Percentiles rank a stretch among this genome's conserved stretches.
Evolutionary conservation across 2,329 filamentous ascomycete species (phyloP).

Genomic region (Scedosporium boydii): DNA sequence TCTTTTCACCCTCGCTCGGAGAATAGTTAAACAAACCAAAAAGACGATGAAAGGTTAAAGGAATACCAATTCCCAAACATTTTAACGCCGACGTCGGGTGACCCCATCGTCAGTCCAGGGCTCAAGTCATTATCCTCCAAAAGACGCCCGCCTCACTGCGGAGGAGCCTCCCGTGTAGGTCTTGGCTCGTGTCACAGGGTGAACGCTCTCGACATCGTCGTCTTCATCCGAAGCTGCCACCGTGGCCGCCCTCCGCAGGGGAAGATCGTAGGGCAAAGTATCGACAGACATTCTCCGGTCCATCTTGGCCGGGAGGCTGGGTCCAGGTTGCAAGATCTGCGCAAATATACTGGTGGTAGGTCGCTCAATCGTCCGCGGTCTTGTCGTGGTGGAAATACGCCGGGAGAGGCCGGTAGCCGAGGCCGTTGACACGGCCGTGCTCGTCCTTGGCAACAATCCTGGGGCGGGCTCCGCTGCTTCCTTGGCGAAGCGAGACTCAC

Average conservation of each 20-base stretch:
- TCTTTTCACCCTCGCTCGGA: neutral
- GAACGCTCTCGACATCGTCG: neutral
- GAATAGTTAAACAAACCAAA: neutral
- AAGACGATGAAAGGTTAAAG: neutral
- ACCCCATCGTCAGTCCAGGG: neutral
- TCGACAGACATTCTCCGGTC: slow-evolving; percentile 8
- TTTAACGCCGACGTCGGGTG: neutral
- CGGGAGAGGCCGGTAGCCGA: slow-evolving; percentile 11
- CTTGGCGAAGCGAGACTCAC: slow-evolving; percentile 43
- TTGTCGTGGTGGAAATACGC: slow-evolving; percentile 19
- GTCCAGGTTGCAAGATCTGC: slow-evolving; percentile 39
- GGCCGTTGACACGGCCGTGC: slow-evolving; percentile 22
- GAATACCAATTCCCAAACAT: neutral
- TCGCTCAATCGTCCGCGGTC: slow-evolving; percentile 24
- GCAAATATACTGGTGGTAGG: slow-evolving; percentile 33
- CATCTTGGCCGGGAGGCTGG: slow-evolving; percentile 23
- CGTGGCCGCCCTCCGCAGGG: slow-evolving; percentile 5
- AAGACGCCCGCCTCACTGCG: neutral
- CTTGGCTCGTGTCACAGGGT: neutral
- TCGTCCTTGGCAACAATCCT: slow-evolving; percentile 22
- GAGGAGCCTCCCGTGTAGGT: neutral
- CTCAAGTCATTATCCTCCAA: neutral
- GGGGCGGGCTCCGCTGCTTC: slow-evolving; percentile 39
- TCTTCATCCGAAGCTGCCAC: slow-evolving; percentile 7
- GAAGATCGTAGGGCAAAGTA: slow-evolving; percentile 3